Conservation (phyloP, 108 stramenopile species). For the Ochromonas danica region DNA sequence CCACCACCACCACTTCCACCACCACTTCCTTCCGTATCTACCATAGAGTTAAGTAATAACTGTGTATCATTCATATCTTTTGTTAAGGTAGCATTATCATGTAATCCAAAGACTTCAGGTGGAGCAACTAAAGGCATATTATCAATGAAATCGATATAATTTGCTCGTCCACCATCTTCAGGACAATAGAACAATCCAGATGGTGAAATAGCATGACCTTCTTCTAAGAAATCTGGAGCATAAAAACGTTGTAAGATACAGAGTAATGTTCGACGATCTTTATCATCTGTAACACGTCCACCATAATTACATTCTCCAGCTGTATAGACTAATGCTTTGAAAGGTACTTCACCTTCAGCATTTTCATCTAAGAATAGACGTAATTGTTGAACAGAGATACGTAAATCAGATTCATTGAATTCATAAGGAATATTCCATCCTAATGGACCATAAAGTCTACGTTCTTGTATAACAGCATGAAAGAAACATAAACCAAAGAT, state of each 20-base stretch:
- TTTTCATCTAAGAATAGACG: slow-evolving; percentile 61
- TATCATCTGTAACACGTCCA: slow-evolving; percentile 66
- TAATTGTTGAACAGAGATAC: slow-evolving; percentile 60
- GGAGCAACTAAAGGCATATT: slow-evolving; percentile 46
- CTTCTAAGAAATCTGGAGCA: slow-evolving; percentile 42
- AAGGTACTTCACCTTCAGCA: slow-evolving; percentile 51
- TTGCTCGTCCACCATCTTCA: slow-evolving; percentile 32
- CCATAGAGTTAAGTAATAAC: slow-evolving; percentile 49
- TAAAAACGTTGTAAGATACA: slow-evolving; percentile 55
- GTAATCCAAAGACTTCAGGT: slow-evolving; percentile 65
- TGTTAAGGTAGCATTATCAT: slow-evolving; percentile 66
- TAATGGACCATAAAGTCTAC: slow-evolving; percentile 62
- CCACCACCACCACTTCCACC: slow-evolving; percentile 48
- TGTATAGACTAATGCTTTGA: slow-evolving; percentile 60
- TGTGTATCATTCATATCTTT: slow-evolving; percentile 61
- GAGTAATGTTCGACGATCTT: slow-evolving; percentile 59
- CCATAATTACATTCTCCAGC: slow-evolving; percentile 69
- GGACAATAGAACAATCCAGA: slow-evolving; percentile 28
- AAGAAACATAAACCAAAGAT: slow-evolving; percentile 64
- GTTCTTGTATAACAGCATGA: slow-evolving; percentile 66
- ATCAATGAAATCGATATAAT: slow-evolving; percentile 58
- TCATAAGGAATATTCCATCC: slow-evolving; percentile 73
- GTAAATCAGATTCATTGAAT: slow-evolving; percentile 64
- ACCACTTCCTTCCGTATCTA: slow-evolving; percentile 57
- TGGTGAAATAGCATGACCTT: slow-evolving; percentile 34